Conservation (phyloP, 2,329 filamentous ascomycete genomes). For the Septoria linicola region DNA sequence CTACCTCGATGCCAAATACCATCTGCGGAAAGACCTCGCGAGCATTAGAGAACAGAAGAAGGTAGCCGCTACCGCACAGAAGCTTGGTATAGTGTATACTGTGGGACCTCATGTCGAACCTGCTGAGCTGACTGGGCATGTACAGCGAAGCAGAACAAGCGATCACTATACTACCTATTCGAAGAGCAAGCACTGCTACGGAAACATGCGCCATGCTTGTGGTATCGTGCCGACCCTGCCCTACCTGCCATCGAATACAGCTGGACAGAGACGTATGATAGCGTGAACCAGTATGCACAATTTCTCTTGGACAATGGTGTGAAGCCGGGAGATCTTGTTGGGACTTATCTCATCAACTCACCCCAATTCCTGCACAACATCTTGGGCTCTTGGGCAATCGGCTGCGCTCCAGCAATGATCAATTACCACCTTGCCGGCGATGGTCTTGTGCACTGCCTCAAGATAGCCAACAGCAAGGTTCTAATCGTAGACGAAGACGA, state of each 20-base stretch:
- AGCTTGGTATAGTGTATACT: constrained; percentile 6
- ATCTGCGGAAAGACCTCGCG: constrained; percentile 67
- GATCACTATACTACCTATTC: constrained; percentile 67
- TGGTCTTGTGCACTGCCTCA: constrained; percentile 38
- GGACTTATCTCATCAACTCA: constrained; percentile 39
- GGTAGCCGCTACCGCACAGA: constrained; percentile 11
- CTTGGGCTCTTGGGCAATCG: constrained; percentile 36
- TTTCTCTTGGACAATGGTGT: constrained; percentile 54
- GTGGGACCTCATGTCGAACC: background rate
- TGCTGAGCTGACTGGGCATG: constrained; percentile 13
- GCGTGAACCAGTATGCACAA: constrained; percentile 60
- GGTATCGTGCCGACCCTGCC: constrained; percentile 60
- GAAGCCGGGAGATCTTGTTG: constrained; percentile 37
- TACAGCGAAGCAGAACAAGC: constrained; percentile 52
- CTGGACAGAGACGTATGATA: constrained; percentile 56
- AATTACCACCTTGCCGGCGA: constrained; percentile 41
- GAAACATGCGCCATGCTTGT: constrained; percentile 57
- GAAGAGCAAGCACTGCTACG: constrained; percentile 45
- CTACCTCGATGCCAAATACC: constrained; percentile 72
- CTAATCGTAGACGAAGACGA: constrained; percentile 49
- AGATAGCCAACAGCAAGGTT: constrained; percentile 43
- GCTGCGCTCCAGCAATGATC: constrained; percentile 38
- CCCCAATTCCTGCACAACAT: constrained; percentile 38
- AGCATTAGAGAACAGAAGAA: constrained; percentile 18
- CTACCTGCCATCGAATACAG: constrained; percentile 47